Conservation (phyloP, 2,329 filamentous ascomycete genomes). For the Aspergillus sp. region DNA sequence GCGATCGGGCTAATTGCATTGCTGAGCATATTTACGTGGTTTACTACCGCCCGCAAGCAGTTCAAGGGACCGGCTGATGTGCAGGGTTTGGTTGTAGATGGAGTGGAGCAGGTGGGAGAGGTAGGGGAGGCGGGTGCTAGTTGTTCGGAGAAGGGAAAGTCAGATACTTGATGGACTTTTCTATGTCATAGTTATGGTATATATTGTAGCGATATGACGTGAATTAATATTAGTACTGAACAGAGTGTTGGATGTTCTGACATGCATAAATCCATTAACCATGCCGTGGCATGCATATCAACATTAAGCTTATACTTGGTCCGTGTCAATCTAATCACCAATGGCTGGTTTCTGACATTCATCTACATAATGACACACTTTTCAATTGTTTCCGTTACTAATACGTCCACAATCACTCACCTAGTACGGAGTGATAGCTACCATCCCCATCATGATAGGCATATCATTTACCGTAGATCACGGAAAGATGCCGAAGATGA, state of each 20-base stretch:
- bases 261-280: too few species aligned
- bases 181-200: neutral
- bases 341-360: too few species aligned
- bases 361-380: too few species aligned
- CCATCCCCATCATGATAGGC: too few species aligned
- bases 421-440: too few species aligned
- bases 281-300: too few species aligned
- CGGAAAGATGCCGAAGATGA: too few species aligned
- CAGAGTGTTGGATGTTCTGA: neutral
- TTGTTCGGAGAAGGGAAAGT: neutral
- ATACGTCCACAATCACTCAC: too few species aligned
- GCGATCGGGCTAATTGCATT: slow-evolving; percentile 58
- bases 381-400: too few species aligned
- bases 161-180: neutral
- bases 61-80: slow-evolving; percentile 51
- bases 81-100: neutral
- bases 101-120: neutral
- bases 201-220: neutral
- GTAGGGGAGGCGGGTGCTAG: neutral
- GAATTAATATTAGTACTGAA: neutral
- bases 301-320: too few species aligned
- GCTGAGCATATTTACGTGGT: slow-evolving; percentile 54
- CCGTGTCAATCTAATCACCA: too few species aligned
- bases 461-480: too few species aligned
- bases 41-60: slow-evolving; percentile 52